phyloP scores from a whole-genome alignment of 2,329 filamentous ascomycete species.

The Pseudocercospora vitis region DNA sequence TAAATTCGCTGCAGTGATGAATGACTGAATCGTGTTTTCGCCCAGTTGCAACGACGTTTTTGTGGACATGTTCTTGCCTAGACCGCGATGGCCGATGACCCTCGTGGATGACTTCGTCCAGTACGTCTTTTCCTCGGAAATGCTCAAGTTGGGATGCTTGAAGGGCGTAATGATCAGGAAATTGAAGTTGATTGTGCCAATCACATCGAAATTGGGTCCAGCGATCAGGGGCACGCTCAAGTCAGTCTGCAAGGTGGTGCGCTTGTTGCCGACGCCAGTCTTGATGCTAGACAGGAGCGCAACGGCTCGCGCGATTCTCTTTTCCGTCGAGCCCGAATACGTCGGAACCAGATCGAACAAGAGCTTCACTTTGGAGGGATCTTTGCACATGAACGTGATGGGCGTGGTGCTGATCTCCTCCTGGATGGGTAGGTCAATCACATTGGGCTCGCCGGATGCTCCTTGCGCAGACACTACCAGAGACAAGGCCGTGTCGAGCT shows the following conservation, averaged over 20 bases:
- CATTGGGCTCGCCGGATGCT: constrained; percentile 80
- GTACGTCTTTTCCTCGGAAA: constrained; percentile 88
- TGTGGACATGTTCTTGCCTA: constrained; percentile 84
- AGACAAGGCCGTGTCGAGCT: constrained; percentile 90
- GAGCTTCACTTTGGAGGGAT: constrained; percentile 79
- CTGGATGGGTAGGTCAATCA: constrained; percentile 89
- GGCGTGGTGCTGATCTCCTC: constrained; percentile 93
- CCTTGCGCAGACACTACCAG: constrained; percentile 84
- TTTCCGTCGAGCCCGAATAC: constrained; percentile 79
- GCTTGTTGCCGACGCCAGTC: constrained; percentile 75
- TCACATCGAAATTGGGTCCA: constrained; percentile 78
- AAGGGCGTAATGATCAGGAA: constrained; percentile 95
- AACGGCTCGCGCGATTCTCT: constrained; percentile 82
- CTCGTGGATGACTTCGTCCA: constrained; percentile 94
- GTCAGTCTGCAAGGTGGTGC: constrained; percentile 91
- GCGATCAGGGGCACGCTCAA: constrained; percentile 88
- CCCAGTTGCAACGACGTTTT: constrained; percentile 89
- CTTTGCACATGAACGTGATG: constrained; percentile 79
- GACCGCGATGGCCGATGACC: constrained; percentile 70
- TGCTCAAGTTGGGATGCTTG: constrained; percentile 86
- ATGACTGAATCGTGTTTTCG: constrained; percentile 93
- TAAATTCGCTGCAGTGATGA: constrained; percentile 92
- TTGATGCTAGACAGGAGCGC: constrained; percentile 85
- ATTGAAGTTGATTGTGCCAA: constrained; percentile 94
- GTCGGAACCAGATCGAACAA: constrained; percentile 95